Evolutionary conservation across 441 rosid genomes (phyloP).

Genomic region (Geranium incanum): DNA sequence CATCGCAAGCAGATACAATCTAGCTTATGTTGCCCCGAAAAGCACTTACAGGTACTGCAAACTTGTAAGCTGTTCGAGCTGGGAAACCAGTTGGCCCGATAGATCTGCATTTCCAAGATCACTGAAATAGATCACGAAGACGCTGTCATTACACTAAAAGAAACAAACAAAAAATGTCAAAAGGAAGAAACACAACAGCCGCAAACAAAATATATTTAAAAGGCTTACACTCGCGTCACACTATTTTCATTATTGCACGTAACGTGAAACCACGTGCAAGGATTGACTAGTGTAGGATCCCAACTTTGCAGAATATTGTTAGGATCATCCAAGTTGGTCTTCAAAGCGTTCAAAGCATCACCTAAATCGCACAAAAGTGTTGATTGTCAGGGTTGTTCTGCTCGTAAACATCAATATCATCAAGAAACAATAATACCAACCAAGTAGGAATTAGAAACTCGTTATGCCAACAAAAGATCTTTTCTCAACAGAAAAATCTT

Average conservation of each 20-base stretch:
- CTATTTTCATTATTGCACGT: constrained; percentile 91
- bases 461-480: background rate
- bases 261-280: constrained; percentile 99
- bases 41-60: constrained; percentile 74
- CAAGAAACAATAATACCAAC: background rate
- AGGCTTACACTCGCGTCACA: constrained; percentile 78
- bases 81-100: constrained; percentile 84
- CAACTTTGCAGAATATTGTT: constrained; percentile 91
- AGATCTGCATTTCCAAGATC: constrained; percentile 92
- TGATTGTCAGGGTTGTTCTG: background rate
- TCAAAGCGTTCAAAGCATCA: constrained; percentile 79
- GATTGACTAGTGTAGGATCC: constrained; percentile 99
- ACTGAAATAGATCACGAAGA: constrained; percentile 29
- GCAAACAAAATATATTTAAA: constrained; percentile 14
- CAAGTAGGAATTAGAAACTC: no score
- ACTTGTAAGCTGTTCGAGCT: constrained; percentile 81
- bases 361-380: constrained; percentile 33
- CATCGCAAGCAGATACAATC: background rate
- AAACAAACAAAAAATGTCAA: background rate
- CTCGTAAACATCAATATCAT: background rate
- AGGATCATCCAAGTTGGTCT: constrained; percentile 67
- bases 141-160: background rate
- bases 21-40: background rate
- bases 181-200: background rate
- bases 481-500: background rate